Evolutionary conservation across 1,284 basidiomycete species (phyloP).

Genomic region (Athelia psychrophila): DNA sequence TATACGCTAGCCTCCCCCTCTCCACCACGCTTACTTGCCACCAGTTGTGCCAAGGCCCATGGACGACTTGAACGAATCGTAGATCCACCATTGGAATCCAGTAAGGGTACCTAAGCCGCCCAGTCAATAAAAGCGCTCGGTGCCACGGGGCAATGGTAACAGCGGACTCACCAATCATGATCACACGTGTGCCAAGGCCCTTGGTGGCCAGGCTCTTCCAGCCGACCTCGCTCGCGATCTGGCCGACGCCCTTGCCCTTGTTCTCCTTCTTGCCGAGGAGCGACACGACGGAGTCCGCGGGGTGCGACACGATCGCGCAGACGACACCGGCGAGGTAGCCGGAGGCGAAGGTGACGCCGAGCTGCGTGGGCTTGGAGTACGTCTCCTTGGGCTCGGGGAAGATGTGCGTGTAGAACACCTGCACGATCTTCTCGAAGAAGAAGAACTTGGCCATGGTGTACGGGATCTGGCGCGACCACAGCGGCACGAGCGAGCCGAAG

Average conservation of each 20-base stretch:
- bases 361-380: conserved; percentile 70
- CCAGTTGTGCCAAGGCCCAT: conserved; percentile 84
- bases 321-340: conserved; percentile 82
- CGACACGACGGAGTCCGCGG: conserved; percentile 78
- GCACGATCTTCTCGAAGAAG: conserved; percentile 80
- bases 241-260: conserved; percentile 70
- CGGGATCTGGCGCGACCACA: conserved; percentile 84
- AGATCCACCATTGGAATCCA: conserved; percentile 90
- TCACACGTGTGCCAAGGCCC: conserved; percentile 76
- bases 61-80: conserved; percentile 75
- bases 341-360: conserved; percentile 77
- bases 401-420: conserved; percentile 73
- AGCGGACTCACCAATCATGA: conserved; percentile 61
- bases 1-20: too few relatives aligned
- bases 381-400: conserved; percentile 72
- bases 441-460: conserved; percentile 90
- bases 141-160: conserved; percentile 5
- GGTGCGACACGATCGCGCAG: conserved; percentile 81
- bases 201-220: conserved; percentile 62
- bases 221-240: conserved; percentile 70
- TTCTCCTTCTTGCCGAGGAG: conserved; percentile 75
- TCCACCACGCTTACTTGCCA: conserved; percentile 69
- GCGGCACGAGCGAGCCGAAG: conserved; percentile 76
- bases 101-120: conserved; percentile 24
- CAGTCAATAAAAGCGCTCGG: conserved; percentile 55